Base-by-base conservation (phyloP, 2,329 filamentous ascomycete genomes). In the Diaporthe sp. region DNA sequence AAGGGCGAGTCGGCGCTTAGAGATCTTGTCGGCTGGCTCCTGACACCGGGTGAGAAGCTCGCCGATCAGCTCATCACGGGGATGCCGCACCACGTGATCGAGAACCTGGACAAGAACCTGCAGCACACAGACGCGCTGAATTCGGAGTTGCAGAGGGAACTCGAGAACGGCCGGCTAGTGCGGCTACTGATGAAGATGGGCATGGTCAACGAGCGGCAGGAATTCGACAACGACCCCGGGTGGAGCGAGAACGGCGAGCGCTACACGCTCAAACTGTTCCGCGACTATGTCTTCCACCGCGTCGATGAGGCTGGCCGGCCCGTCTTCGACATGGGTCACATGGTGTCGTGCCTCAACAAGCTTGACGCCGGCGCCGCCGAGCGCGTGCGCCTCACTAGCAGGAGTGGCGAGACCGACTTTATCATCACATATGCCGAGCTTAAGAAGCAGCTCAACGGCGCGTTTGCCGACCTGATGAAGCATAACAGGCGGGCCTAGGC, bases 221-320 rank as follows among this genome's bases (percentile, higher is more conserved):
- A 98, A 81, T 93, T 94, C 77, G 94, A 95, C 72, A 92, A 92
- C 55, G 94, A 96, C 77, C 87, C 89, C 0, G 88, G 91, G 67
- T 99, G 97, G 96, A 94, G 95, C 6, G 96, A 98, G 83, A 97
- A 94, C 65, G 96, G 96, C 37, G 95, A 98, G 80, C 92, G 96
- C 39, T 98, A 98, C 83, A 94, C 95, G 82, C 88, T 99, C 78
- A 98, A 98, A 85, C 89, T 99, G 12, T 98, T 98, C 87, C 92
- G 97, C 68, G 97, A 99, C 84, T 98, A 97, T 80, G 95, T 98
- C 55, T 99, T 98, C 85, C 97, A 99, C 83, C 96, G 98, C 81
- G 95, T 98, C 17, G 95, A 98, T 82, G 90, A 91, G 42, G 92
- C 95, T 74, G 95, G 95, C 19, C 93, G 94, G 72, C 94, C 97